Evolutionary conservation across 768 basidiomycete genomes (phyloP).

Genomic region (Psilocybe tampanensis): DNA sequence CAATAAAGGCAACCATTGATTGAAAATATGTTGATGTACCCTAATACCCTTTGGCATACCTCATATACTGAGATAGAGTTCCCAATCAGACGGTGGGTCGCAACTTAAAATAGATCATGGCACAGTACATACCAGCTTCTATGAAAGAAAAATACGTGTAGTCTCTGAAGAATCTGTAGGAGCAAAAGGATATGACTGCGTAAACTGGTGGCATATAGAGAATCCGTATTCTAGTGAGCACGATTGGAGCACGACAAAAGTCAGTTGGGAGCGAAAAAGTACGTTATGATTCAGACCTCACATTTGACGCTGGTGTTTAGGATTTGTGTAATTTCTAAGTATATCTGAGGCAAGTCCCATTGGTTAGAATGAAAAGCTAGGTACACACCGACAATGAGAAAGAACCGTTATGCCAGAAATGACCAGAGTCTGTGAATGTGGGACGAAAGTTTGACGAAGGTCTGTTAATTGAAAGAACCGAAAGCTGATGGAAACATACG

Average conservation of each 20-base stretch:
- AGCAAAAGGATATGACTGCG: conserved; percentile 82
- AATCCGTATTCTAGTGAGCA: conserved; percentile 59
- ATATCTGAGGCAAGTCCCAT: neutral
- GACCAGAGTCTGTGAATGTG: conserved; percentile 51
- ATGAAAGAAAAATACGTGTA: conserved; percentile 63
- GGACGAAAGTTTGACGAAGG: neutral
- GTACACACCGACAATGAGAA: conserved; percentile 63
- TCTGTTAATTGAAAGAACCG: neutral
- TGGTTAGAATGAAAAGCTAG: neutral
- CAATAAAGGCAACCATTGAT: too few relatives aligned
- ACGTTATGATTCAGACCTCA: conserved; percentile 31
- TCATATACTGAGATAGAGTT: conserved; percentile 57
- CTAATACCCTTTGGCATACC: conserved; percentile 35
- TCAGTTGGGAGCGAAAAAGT: neutral
- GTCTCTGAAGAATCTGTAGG: conserved; percentile 80
- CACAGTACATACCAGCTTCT: conserved; percentile 42
- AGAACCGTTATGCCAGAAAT: conserved; percentile 58
- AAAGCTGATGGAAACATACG: conserved; percentile 34
- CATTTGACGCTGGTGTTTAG: conserved; percentile 80
- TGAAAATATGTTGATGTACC: too few relatives aligned
- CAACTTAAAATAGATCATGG: neutral
- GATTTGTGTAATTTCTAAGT: conserved; percentile 71
- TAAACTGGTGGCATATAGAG: conserved; percentile 86
- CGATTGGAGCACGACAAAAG: neutral
- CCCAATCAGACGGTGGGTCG: neutral